A percentile compares a stretch with the other conserved stretches of the same genome.
Evolutionary conservation across 441 rosid genomes (phyloP).

Genomic region (Euphorbia corollata): DNA sequence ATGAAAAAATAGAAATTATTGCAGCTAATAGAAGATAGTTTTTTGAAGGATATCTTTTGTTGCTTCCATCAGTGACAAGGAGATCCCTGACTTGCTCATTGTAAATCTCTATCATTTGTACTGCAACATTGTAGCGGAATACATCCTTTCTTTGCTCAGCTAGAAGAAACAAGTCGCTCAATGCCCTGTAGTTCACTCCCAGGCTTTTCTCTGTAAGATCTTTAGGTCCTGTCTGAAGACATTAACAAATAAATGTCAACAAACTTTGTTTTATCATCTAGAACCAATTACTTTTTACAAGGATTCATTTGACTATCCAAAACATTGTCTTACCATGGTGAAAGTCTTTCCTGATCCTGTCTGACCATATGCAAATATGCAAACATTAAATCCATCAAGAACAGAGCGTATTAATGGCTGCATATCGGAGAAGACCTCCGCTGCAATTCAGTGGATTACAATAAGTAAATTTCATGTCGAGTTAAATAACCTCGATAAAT

Average conservation of each 20-base stretch:
- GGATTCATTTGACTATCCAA: not conserved
- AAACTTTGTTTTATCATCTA: not conserved
- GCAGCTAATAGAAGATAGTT: slow-evolving; percentile 10
- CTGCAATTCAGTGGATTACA: slow-evolving; percentile 39
- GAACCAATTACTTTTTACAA: slow-evolving; percentile 9
- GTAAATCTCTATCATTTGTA: slow-evolving; percentile 28
- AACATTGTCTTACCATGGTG: slow-evolving; percentile 60
- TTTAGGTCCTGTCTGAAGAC: no score
- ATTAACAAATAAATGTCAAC: no score
- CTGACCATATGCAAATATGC: slow-evolving; percentile 96
- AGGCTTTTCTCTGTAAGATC: no score
- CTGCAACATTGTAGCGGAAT: no score
- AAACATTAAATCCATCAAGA: slow-evolving; percentile 88
- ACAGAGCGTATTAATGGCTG: slow-evolving; percentile 83
- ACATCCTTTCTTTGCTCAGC: no score
- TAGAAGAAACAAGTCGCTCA: no score
- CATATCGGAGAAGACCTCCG: slow-evolving; percentile 87
- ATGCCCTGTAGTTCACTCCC: no score
- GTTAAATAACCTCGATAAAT: slow-evolving; percentile 3
- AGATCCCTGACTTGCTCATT: slow-evolving; percentile 79
- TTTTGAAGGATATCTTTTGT: slow-evolving; percentile 83
- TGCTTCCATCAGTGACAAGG: slow-evolving; percentile 76
- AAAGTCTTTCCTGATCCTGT: slow-evolving; percentile 87
- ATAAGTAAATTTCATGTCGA: slow-evolving; percentile 12
- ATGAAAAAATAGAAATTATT: not conserved